Conservation (phyloP, 345 rosid genomes). For the Turritis glabra region DNA sequence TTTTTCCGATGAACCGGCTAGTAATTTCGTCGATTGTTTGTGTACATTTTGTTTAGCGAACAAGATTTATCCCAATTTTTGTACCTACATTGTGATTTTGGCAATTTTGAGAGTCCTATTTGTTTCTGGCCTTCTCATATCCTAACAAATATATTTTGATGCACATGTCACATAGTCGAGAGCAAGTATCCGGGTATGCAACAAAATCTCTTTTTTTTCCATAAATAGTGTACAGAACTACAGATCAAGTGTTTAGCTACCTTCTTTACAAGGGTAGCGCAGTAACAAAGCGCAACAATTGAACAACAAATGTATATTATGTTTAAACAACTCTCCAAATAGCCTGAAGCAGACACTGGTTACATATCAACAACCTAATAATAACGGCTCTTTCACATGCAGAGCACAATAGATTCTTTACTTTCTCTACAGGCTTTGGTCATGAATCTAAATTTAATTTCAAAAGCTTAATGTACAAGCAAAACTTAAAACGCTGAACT, state of each 20-base stretch:
- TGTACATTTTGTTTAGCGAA: conserved; percentile 22
- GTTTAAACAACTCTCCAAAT: neutral
- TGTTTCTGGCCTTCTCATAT: neutral
- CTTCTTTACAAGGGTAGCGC: neutral
- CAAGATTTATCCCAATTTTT: neutral
- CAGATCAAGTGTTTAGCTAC: neutral
- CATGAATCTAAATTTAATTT: conserved; percentile 14
- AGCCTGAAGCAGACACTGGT: conserved; percentile 1
- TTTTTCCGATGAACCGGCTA: neutral
- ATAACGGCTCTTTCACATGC: conserved; percentile 10
- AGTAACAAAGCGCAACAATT: neutral
- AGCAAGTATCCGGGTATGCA: neutral
- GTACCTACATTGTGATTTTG: conserved; percentile 7
- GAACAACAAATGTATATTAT: neutral
- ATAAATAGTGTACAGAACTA: neutral
- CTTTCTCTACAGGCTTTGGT: neutral
- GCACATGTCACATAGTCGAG: neutral
- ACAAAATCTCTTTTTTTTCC: neutral
- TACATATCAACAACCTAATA: conserved; percentile 8
- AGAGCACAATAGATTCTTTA: conserved; percentile 1
- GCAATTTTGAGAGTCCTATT: conserved; percentile 25
- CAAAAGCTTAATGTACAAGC: conserved; percentile 3
- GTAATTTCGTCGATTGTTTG: conserved; percentile 1
- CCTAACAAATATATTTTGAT: neutral
- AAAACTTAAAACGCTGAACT: conserved; percentile 1